Base-by-base conservation (phyloP, 1,284 basidiomycete species). In the Sporisorium reilianum region DNA sequence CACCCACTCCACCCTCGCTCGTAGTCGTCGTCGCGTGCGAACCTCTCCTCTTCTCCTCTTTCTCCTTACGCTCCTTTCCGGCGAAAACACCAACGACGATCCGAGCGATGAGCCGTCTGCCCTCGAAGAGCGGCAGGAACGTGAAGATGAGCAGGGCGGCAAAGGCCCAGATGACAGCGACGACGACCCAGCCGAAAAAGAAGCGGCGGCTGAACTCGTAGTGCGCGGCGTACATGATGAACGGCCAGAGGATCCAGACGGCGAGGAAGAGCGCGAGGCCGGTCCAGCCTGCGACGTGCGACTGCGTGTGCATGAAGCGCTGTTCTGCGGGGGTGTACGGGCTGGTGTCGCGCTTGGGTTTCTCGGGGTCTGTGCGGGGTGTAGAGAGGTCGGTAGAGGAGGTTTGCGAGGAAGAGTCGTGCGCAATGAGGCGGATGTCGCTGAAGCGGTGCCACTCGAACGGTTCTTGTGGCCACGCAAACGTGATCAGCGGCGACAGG, bases 191-290 rank as follows among this genome's bases (percentile, higher is more conserved):
- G 18, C 82, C 82, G 4, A 55, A 48, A 30, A 84, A 83, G 58
- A 84, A 84, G 2, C 50, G 49, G 22, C 51, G 57, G 20, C 62
- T 59, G 48, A 84, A 84, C 50, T 71, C 69, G 64, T 82, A 78
- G 57, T 80, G 75, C 36, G 76, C 73, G 7, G 73, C 77, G 57
- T 82, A 84, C 69, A 84, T 79, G 26, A 72, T 70, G 34, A 83
- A 79, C 0, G 83, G 83, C 80, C 80, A 82, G 6, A 84, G 61
- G 18, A 84, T 48, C 75, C 81, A 79, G n/a, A 84, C 48, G 1
- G 64, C 76, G 20, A 83, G 44, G 54, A 80, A 80, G 22, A 81
- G 56, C 5, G 65, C 36, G 8, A 65, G 52, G 18, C 54, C 66
- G 5, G 59, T 56, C 36, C 61, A 34, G 3, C 46, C 70, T 0